A percentile compares a stretch with the other conserved stretches of the same genome.
These are phyloP conservation scores for Coniosporium apollinis DNA, from an alignment of 495 filamentous ascomycete genomes.

Conservation along the genomic window DNA sequence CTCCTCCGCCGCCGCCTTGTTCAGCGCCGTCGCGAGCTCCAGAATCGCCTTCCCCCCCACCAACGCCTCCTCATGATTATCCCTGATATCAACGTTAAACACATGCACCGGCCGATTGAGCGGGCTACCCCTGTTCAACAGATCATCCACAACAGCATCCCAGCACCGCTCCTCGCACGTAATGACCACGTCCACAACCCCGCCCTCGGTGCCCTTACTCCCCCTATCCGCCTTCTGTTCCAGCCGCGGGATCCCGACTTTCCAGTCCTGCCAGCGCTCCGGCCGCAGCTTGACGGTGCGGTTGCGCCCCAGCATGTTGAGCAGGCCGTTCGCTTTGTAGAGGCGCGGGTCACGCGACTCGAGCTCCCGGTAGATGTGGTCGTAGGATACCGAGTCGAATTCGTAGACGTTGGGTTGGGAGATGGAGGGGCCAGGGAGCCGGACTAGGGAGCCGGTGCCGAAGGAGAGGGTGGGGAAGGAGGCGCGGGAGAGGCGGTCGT, in stretches of 20 bases:
- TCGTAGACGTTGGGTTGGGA: conserved; percentile 90
- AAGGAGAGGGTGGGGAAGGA: conserved; percentile 95
- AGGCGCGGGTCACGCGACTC: conserved; percentile 68
- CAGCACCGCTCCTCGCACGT: conserved; percentile 98
- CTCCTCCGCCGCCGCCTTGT: conserved; percentile 66
- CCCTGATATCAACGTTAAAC: conserved; percentile 94
- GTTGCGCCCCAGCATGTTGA: conserved; percentile 93
- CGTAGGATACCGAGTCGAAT: conserved; percentile 91
- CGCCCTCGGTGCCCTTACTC: conserved; percentile 65
- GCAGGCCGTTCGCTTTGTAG: conserved; percentile 78
- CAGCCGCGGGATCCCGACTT: conserved; percentile 64
- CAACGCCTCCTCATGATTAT: conserved; percentile 93
- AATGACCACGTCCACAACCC: conserved; percentile 85
- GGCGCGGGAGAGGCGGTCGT: conserved; percentile 69
- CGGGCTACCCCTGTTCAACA: conserved; percentile 63
- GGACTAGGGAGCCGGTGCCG: conserved; percentile 88
- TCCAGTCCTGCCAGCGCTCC: conserved; percentile 98
- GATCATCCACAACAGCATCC: conserved; percentile 93
- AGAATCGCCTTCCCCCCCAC: conserved; percentile 84
- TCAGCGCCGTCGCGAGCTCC: conserved; percentile 75
- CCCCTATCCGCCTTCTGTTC: conserved; percentile 48
- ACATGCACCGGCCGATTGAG: conserved; percentile 90
- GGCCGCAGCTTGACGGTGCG: conserved; percentile 83
- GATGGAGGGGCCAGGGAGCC: conserved; percentile 81
- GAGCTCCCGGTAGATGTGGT: conserved; percentile 79